These are phyloP conservation scores for Rhizomucor miehei DNA, from an alignment of 371 early-diverging fungal species.

Conservation along the genomic window DNA sequence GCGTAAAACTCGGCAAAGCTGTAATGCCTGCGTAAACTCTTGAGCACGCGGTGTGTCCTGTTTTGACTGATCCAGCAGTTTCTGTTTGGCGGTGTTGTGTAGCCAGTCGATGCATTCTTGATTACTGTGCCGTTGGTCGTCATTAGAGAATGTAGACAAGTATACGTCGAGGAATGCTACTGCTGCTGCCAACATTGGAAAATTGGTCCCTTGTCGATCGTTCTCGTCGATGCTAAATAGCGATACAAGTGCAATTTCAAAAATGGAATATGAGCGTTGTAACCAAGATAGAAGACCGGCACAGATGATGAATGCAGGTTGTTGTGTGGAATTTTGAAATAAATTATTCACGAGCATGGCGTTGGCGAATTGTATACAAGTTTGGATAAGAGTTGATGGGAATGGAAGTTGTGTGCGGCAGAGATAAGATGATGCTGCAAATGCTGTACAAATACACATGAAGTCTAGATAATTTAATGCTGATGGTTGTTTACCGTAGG, in stretches of 20 bases:
- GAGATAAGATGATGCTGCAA: not conserved
- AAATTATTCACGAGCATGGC: too few species aligned
- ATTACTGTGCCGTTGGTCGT: not conserved
- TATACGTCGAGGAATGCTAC: conserved; percentile 2
- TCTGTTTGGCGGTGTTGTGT: not conserved
- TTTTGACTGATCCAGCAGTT: too few species aligned
- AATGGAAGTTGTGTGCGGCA: too few species aligned
- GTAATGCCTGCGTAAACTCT: too few species aligned
- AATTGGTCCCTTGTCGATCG: not conserved
- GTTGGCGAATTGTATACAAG: too few species aligned
- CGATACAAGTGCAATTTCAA: not conserved
- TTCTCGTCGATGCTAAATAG: conserved; percentile 1
- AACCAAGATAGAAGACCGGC: too few species aligned
- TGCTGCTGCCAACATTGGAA: conserved; percentile 3
- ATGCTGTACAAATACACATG: not conserved
- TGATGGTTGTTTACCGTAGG: not conserved
- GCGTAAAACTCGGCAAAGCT: too few species aligned
- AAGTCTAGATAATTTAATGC: not conserved
- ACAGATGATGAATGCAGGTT: too few species aligned
- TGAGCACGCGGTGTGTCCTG: too few species aligned
- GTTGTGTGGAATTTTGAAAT: too few species aligned
- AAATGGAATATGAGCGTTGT: too few species aligned
- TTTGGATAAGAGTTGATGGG: too few species aligned
- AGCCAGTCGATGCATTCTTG: conserved; percentile 9
- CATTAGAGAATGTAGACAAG: not conserved